A percentile compares a stretch with the other conserved stretches of the same genome.
Conservation (phyloP, 257 asterid species). For the Verbena officinalis region DNA sequence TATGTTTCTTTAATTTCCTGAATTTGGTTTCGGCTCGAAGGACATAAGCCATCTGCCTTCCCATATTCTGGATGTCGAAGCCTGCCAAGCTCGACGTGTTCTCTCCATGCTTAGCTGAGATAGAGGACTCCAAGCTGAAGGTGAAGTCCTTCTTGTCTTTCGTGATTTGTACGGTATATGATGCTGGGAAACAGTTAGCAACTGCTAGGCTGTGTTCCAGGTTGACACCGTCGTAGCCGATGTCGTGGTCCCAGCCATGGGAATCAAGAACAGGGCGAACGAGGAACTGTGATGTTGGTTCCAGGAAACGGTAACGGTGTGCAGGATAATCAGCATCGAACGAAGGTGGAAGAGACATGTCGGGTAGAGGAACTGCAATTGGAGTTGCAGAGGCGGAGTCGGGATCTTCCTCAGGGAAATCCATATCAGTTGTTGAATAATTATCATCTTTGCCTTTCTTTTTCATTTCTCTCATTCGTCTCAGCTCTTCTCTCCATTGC, state of each 20-base stretch:
- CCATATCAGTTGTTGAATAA: conserved; percentile 42
- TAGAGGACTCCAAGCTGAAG: conserved; percentile 75
- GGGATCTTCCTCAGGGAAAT: conserved; percentile 64
- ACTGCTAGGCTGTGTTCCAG: conserved; percentile 79
- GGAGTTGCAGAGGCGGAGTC: conserved; percentile 88
- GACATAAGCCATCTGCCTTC: conserved; percentile 86
- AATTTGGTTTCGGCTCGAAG: conserved; percentile 81
- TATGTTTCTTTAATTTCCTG: conserved; percentile 66
- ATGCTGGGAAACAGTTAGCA: conserved; percentile 61
- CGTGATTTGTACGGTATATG: conserved; percentile 75
- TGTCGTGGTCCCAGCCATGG: conserved; percentile 99
- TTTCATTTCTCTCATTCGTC: conserved; percentile 70
- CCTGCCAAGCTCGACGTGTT: conserved; percentile 84
- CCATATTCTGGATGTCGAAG: conserved; percentile 84
- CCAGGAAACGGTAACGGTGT: conserved; percentile 81
- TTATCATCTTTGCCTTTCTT: conserved; percentile 63
- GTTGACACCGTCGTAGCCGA: conserved; percentile 97
- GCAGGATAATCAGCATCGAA: conserved; percentile 86
- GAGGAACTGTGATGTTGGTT: conserved; percentile 94
- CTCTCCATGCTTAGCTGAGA: conserved; percentile 76
- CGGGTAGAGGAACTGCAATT: conserved; percentile 94
- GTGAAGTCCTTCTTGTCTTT: conserved; percentile 93
- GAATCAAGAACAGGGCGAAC: conserved; percentile 93
- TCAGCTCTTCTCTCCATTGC: conserved; percentile 88
- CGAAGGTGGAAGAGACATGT: conserved; percentile 91